Evolutionary conservation across 73 alveolate genomes (phyloP).

Genomic region (Uronychia binucleata): DNA sequence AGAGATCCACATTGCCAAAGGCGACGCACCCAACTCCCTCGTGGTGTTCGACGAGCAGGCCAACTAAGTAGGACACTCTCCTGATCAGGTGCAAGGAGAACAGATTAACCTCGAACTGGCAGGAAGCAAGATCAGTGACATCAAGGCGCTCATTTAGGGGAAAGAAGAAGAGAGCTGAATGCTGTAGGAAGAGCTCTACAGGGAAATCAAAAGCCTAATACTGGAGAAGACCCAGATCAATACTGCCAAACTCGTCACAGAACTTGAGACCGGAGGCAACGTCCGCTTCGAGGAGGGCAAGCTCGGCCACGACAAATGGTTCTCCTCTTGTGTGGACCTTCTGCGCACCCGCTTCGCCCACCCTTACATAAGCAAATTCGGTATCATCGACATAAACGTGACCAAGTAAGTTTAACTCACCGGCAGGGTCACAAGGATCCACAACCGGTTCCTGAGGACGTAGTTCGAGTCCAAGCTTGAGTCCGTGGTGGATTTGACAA

Average conservation of each 20-base stretch:
- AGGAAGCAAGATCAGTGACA: not conserved
- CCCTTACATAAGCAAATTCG: conserved; percentile 37
- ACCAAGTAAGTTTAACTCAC: not conserved
- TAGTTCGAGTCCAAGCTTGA: conserved; percentile 47
- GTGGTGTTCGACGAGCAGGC: not conserved
- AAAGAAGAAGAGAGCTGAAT: not conserved
- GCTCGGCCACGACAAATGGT: conserved; percentile 44
- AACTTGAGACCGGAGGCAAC: conserved; percentile 17
- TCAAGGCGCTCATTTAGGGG: not conserved
- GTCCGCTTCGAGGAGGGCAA: conserved; percentile 54
- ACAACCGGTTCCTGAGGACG: conserved; percentile 43
- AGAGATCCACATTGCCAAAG: not conserved
- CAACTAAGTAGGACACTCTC: not conserved
- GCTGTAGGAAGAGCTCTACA: not conserved
- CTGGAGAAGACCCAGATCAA: not conserved
- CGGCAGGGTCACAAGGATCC: conserved; percentile 37
- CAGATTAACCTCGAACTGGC: not conserved
- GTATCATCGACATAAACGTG: conserved; percentile 34
- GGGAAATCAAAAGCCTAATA: not conserved
- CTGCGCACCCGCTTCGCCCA: conserved; percentile 24
- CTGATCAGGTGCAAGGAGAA: too few relatives aligned
- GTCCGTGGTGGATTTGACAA: conserved; percentile 69
- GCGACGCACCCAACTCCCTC: not conserved
- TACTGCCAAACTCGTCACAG: not conserved
- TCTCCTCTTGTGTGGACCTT: conserved; percentile 26